Percentiles rank a stretch among this genome's conserved stretches.
Evolutionary conservation across 805 yeast species (phyloP).

Genomic region (Barnettozyma pratensis): DNA sequence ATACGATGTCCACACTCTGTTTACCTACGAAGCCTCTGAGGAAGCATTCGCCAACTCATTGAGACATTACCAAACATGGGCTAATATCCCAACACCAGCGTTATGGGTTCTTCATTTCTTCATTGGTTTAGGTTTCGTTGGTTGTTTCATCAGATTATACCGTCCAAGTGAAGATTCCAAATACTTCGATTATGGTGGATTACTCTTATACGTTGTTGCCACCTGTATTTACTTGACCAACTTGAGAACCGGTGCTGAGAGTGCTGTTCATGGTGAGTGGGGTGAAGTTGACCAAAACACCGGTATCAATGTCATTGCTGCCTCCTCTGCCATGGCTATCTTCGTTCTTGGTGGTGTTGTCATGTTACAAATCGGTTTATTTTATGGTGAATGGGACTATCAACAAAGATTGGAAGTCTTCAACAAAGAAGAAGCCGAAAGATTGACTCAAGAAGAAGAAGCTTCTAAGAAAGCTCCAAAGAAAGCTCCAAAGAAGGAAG

Average conservation of each 20-base stretch:
- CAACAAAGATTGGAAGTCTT: slow-evolving; percentile 31
- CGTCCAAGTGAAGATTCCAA: slow-evolving; percentile 83
- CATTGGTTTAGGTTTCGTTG: slow-evolving; percentile 60
- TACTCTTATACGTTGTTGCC: slow-evolving; percentile 67
- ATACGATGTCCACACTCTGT: slow-evolving; percentile 73
- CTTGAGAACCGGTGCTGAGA: slow-evolving; percentile 70
- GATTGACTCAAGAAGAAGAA: background rate
- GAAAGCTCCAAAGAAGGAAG: background rate
- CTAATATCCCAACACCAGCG: slow-evolving; percentile 52
- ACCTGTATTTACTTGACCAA: slow-evolving; percentile 82
- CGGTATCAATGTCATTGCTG: slow-evolving; percentile 89
- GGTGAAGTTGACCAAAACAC: slow-evolving; percentile 87
- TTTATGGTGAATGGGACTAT: slow-evolving; percentile 71
- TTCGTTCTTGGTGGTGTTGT: slow-evolving; percentile 73
- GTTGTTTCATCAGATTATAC: slow-evolving; percentile 71
- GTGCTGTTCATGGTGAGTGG: slow-evolving; percentile 74
- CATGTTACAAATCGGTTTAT: slow-evolving; percentile 80
- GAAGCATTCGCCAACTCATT: slow-evolving; percentile 57
- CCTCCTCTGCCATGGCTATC: slow-evolving; percentile 74
- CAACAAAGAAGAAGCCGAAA: slow-evolving; percentile 21
- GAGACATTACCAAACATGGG: slow-evolving; percentile 72
- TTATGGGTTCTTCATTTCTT: slow-evolving; percentile 61
- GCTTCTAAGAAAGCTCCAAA: background rate
- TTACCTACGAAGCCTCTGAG: slow-evolving; percentile 47
- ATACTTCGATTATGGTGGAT: slow-evolving; percentile 84